phyloP scores from a whole-genome alignment of 1,284 basidiomycete species.

The Cutaneotrichosporon sp. region DNA sequence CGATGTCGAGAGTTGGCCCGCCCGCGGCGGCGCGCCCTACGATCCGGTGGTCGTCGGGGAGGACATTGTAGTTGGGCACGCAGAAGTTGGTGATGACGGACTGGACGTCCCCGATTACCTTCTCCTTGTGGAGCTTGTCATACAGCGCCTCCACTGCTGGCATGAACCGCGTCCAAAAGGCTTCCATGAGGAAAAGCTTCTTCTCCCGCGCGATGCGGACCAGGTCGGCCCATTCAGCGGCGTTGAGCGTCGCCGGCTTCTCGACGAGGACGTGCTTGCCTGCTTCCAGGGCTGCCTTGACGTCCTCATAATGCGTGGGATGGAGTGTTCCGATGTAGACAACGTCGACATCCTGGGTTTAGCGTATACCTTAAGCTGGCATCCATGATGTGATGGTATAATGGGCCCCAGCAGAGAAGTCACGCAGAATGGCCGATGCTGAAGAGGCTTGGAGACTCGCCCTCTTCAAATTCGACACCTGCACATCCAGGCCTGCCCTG shows the following conservation, averaged over 20 bases:
- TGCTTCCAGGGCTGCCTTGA: conserved; percentile 45
- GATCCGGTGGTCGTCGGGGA: conserved; percentile 42
- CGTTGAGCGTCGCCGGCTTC: conserved; percentile 52
- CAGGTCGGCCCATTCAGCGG: conserved; percentile 47
- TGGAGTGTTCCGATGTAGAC: conserved; percentile 51
- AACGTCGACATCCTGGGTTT: conserved; percentile 46
- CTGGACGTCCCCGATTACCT: conserved; percentile 40
- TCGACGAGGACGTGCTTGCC: conserved; percentile 50
- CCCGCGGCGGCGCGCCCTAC: conserved; percentile 50
- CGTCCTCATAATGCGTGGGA: conserved; percentile 49
- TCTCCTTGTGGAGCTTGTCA: conserved; percentile 23
- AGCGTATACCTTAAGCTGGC: conserved; percentile 34
- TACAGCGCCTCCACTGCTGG: conserved; percentile 46
- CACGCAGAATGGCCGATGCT: too few relatives aligned
- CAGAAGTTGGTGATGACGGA: conserved; percentile 22
- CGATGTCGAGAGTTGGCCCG: conserved; percentile 52
- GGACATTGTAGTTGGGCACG: conserved; percentile 11
- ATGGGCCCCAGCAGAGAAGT: too few relatives aligned
- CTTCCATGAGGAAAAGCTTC: conserved; percentile 50
- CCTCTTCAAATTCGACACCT: too few relatives aligned
- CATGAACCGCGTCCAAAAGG: conserved; percentile 48
- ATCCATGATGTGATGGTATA: conserved; percentile 35
- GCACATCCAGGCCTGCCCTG: too few relatives aligned
- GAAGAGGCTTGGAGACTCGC: too few relatives aligned
- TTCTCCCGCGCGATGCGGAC: conserved; percentile 44